Conservation (phyloP, 1,284 basidiomycete genomes). For the Hymenochaete sp. region DNA sequence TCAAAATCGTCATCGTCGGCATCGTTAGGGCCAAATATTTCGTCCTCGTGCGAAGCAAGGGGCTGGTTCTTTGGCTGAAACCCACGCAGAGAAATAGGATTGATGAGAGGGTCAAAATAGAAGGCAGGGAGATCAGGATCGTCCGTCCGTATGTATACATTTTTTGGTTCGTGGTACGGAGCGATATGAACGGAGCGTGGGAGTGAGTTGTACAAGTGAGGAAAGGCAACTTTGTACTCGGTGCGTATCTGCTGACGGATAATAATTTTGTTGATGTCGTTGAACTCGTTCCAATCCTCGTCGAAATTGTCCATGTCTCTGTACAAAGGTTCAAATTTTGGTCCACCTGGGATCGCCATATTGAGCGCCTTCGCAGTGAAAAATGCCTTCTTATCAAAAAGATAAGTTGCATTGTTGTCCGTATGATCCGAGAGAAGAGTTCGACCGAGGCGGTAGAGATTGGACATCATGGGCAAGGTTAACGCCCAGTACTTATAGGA, state of each 20-base stretch:
- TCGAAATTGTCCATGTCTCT: constrained; percentile 97
- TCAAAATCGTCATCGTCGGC: constrained; percentile 86
- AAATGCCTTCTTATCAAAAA: constrained; percentile 97
- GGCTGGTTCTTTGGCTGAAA: constrained; percentile 76
- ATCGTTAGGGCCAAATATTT: constrained; percentile 79
- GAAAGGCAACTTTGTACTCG: constrained; percentile 99
- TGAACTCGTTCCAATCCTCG: constrained; percentile 99
- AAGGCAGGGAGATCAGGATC: constrained; percentile 99
- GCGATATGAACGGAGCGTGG: constrained; percentile 92
- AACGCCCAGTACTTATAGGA: constrained; percentile 90
- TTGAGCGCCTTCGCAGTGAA: constrained; percentile 98
- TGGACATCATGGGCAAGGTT: constrained; percentile 90
- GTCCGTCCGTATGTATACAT: constrained; percentile 97
- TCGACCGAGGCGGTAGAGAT: constrained; percentile 90
- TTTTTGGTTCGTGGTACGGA: constrained; percentile 91
- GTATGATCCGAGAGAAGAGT: constrained; percentile 90
- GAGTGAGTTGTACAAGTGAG: constrained; percentile 97
- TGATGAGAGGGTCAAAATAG: constrained; percentile 98
- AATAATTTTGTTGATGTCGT: constrained; percentile 99
- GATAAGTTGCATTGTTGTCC: constrained; percentile 82
- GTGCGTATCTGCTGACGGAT: constrained; percentile 98
- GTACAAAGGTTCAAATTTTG: constrained; percentile 93
- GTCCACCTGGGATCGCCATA: constrained; percentile 97
- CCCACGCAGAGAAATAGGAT: constrained; percentile 87
- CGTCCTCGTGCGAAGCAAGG: constrained; percentile 84